phyloP scores from a whole-genome alignment of 129 eudicot genomes.

The Calendula officinalis region DNA sequence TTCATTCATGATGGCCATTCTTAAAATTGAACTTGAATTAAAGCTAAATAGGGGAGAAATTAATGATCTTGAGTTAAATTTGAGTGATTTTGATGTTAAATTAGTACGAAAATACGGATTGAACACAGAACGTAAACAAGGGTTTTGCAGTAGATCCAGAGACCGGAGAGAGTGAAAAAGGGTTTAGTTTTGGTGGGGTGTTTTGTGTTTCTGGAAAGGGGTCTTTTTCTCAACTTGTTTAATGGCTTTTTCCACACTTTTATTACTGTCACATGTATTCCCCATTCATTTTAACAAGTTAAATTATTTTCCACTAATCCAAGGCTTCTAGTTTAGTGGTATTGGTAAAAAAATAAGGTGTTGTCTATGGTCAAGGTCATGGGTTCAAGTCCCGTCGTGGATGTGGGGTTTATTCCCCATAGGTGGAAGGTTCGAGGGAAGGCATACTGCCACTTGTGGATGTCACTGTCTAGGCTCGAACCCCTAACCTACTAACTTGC shows the following conservation, averaged over 20 bases:
- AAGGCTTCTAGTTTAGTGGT: too few species aligned
- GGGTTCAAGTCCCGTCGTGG: too few species aligned
- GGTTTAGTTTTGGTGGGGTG: constrained; percentile 24
- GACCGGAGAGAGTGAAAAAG: not conserved
- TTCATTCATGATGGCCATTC: constrained; percentile 49
- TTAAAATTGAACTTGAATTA: not conserved
- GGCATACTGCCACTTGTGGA: too few species aligned
- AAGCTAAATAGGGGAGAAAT: not conserved
- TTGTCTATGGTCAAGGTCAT: too few species aligned
- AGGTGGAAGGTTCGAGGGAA: too few species aligned
- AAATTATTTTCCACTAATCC: too few species aligned
- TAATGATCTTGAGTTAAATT: not conserved
- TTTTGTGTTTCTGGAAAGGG: not conserved
- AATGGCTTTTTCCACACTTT: constrained; percentile 4
- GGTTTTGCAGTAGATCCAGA: constrained; percentile 25
- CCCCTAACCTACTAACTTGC: too few species aligned
- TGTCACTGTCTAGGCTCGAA: too few species aligned
- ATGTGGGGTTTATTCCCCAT: too few species aligned
- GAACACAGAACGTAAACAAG: constrained; percentile 4
- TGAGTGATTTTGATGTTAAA: not conserved
- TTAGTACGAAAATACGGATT: not conserved
- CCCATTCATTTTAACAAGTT: not conserved
- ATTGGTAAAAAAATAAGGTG: too few species aligned
- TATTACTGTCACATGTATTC: not conserved
- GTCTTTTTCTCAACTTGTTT: not conserved